These are phyloP conservation scores for Metschnikowia lachancei DNA, from an alignment of 805 yeast genomes.

Conservation along the genomic window DNA sequence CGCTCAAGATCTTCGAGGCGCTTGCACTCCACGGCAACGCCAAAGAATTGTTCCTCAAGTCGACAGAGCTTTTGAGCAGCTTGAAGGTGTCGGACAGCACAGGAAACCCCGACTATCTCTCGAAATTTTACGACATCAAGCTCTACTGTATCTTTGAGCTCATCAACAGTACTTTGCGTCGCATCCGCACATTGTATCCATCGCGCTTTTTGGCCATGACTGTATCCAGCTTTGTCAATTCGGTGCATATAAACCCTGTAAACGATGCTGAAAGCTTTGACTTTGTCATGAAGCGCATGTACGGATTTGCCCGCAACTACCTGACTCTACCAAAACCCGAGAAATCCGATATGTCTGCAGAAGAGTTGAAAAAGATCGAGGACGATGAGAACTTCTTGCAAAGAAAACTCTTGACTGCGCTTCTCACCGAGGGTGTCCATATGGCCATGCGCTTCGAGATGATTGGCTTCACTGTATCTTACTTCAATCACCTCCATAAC, in stretches of 20 bases:
- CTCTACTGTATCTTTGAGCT: constrained; percentile 68
- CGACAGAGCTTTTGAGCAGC: constrained; percentile 58
- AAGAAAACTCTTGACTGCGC: constrained; percentile 60
- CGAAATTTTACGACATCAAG: constrained; percentile 49
- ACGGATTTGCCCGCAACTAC: constrained; percentile 55
- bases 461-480: constrained; percentile 27
- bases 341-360: constrained; percentile 40
- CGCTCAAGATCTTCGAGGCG: constrained; percentile 55
- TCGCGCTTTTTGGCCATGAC: constrained; percentile 75
- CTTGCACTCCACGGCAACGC: constrained; percentile 73
- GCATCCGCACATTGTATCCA: constrained; percentile 70
- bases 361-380: constrained; percentile 38
- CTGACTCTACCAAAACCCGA: constrained; percentile 30
- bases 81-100: constrained; percentile 28
- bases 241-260: constrained; percentile 37
- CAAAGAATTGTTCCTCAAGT: constrained; percentile 70
- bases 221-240: constrained; percentile 54
- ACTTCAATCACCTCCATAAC: constrained; percentile 24
- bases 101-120: constrained; percentile 13
- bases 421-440: constrained; percentile 53
- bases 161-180: constrained; percentile 52
- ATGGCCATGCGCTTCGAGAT: constrained; percentile 22
- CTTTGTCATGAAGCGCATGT: constrained; percentile 56
- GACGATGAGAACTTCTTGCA: constrained; percentile 63
- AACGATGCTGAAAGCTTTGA: constrained; percentile 32